Conservation (phyloP, 805 yeast species). For the Ogataea minuta region DNA sequence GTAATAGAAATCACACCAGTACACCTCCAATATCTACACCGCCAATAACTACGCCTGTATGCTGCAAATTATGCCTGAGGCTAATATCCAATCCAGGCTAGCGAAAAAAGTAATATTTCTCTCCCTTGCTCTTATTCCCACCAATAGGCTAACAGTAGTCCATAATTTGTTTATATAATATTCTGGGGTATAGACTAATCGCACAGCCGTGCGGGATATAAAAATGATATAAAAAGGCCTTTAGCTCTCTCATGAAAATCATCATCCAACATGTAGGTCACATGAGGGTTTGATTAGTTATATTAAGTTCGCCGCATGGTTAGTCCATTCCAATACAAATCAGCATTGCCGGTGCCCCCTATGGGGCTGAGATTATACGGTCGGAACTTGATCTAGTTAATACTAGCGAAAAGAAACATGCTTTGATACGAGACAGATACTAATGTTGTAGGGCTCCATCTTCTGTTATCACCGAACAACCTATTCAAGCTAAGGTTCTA, state of each 20-base stretch:
- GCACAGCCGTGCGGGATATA: not conserved
- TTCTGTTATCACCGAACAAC: slow-evolving; percentile 15
- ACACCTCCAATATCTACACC: not conserved
- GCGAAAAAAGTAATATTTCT: no score
- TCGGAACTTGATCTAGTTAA: slow-evolving; percentile 43
- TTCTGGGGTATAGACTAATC: not conserved
- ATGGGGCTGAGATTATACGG: slow-evolving; percentile 41
- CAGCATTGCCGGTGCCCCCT: slow-evolving; percentile 31
- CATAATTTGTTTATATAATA: not conserved
- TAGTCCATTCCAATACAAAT: slow-evolving; percentile 8
- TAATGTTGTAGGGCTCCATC: slow-evolving; percentile 27
- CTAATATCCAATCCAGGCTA: no score
- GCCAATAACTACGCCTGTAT: no score
- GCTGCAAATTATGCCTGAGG: no score
- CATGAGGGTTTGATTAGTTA: slow-evolving; percentile 5
- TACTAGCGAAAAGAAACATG: slow-evolving; percentile 43
- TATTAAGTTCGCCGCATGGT: slow-evolving; percentile 13
- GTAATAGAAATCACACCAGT: slow-evolving; percentile 1
- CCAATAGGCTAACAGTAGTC: no score
- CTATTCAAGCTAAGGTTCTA: slow-evolving; percentile 12
- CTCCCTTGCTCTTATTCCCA: no score
- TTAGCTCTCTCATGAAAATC: not conserved
- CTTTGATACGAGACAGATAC: slow-evolving; percentile 13
- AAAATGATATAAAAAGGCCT: slow-evolving; percentile 1
- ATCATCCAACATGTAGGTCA: slow-evolving; percentile 10